phyloP scores from a whole-genome alignment of 768 basidiomycete species.

The Podaxis pistillaris region DNA sequence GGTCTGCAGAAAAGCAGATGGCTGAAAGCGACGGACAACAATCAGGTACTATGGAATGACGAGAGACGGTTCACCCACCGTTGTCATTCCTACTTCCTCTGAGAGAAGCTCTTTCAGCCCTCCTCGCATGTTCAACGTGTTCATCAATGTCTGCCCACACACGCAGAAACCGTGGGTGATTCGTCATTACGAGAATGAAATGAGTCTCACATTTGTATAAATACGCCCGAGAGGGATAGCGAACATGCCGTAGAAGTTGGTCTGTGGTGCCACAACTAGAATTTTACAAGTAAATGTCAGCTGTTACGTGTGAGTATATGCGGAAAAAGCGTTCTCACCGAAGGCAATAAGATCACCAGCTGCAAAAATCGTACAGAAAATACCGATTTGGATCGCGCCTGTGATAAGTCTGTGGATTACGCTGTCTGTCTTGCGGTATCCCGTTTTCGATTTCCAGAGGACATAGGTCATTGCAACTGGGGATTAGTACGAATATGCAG shows the following conservation, averaged over 20 bases:
- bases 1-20: background rate
- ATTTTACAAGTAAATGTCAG: no score
- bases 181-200: conserved; percentile 17
- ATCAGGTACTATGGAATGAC: background rate
- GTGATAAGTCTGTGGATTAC: conserved; percentile 52
- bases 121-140: conserved; percentile 10
- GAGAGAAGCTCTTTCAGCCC: conserved; percentile 11
- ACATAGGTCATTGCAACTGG: background rate
- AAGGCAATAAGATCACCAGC: conserved; percentile 46
- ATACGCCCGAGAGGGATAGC: conserved; percentile 36
- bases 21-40: background rate
- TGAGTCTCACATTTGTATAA: conserved; percentile 43
- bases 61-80: background rate
- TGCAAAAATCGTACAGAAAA: conserved; percentile 50
- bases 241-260: conserved; percentile 34
- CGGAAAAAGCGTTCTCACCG: conserved; percentile 4
- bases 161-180: background rate
- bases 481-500: background rate
- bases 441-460: conserved; percentile 29
- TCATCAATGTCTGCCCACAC: conserved; percentile 10
- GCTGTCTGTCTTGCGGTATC: conserved; percentile 49
- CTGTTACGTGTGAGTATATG: background rate
- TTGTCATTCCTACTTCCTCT: background rate
- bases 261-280: conserved; percentile 28
- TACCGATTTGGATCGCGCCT: conserved; percentile 52